Evolutionary conservation across 139 green algal species (phyloP).

Genomic region (Chlorella sp.): DNA sequence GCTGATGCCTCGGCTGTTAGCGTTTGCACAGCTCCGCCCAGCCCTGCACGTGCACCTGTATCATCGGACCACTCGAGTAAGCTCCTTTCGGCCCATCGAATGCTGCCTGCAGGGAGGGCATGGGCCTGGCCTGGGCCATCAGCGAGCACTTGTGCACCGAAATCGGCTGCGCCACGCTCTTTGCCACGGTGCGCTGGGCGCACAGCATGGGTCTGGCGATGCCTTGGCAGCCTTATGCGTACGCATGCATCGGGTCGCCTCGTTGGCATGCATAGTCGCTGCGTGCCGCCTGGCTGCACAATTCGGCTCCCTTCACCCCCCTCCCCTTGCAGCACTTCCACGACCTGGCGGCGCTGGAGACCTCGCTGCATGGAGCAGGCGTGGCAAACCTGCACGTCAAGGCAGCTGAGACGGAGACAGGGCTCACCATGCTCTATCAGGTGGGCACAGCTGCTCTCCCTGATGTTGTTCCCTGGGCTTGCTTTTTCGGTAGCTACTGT

Average conservation of each 20-base stretch:
- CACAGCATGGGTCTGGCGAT: too few species aligned
- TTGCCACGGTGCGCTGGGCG: slow-evolving; percentile 59
- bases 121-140: slow-evolving; percentile 98
- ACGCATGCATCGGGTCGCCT: too few species aligned
- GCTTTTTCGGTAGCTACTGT: too few species aligned
- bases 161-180: slow-evolving; percentile 41
- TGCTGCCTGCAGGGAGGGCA: slow-evolving; percentile 76
- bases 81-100: background rate
- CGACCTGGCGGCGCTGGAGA: slow-evolving; percentile 77
- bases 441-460: too few species aligned
- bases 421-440: slow-evolving; percentile 96
- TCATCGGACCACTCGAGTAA: background rate
- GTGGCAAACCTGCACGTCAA: slow-evolving; percentile 87
- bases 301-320: too few species aligned
- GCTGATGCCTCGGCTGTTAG: too few species aligned
- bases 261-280: too few species aligned
- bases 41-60: too few species aligned
- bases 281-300: too few species aligned
- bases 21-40: too few species aligned
- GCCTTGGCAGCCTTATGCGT: too few species aligned
- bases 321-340: slow-evolving; percentile 89
- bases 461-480: too few species aligned
- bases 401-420: slow-evolving; percentile 56
- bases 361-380: slow-evolving; percentile 50
- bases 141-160: slow-evolving; percentile 89